Evolutionary conservation across 805 yeast genomes (phyloP).

Genomic region (Sugiyamaella qingdaonensis): DNA sequence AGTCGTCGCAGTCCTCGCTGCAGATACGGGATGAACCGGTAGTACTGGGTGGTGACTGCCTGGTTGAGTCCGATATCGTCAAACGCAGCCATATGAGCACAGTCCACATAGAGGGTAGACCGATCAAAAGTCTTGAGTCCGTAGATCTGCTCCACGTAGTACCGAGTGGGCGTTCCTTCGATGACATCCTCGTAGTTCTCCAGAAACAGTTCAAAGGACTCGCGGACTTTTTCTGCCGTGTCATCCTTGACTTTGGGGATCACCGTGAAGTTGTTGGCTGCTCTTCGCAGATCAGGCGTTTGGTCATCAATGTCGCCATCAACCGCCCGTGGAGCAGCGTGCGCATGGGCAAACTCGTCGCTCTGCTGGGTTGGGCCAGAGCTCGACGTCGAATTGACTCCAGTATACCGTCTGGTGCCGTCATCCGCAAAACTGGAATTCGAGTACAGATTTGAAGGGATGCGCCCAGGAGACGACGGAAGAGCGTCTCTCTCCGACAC

Average conservation of each 20-base stretch:
- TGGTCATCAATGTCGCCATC: conserved; percentile 11
- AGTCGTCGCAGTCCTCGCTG: conserved; percentile 68
- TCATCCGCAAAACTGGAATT: background rate
- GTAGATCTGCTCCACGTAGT: conserved; percentile 74
- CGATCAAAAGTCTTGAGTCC: conserved; percentile 74
- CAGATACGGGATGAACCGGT: conserved; percentile 84
- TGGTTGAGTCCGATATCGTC: conserved; percentile 79
- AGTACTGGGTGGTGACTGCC: conserved; percentile 88
- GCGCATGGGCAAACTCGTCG: conserved; percentile 7
- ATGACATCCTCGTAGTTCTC: conserved; percentile 54
- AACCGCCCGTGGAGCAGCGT: background rate
- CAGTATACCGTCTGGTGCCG: background rate
- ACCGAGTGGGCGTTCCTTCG: conserved; percentile 35
- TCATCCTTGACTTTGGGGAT: conserved; percentile 86
- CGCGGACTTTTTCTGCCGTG: conserved; percentile 91
- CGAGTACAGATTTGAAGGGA: background rate
- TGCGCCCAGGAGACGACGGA: conserved; percentile 4
- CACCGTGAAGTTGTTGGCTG: conserved; percentile 29
- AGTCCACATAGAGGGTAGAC: conserved; percentile 79
- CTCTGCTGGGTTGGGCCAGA: conserved; percentile 9
- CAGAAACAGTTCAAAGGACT: conserved; percentile 80
- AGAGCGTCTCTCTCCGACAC: conserved; percentile 1
- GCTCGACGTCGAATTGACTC: conserved; percentile 3
- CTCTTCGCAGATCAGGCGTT: conserved; percentile 9
- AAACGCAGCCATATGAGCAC: conserved; percentile 64